phyloP scores from a whole-genome alignment of 176 grass and related monocot species.

The Lolium multiflorum region DNA sequence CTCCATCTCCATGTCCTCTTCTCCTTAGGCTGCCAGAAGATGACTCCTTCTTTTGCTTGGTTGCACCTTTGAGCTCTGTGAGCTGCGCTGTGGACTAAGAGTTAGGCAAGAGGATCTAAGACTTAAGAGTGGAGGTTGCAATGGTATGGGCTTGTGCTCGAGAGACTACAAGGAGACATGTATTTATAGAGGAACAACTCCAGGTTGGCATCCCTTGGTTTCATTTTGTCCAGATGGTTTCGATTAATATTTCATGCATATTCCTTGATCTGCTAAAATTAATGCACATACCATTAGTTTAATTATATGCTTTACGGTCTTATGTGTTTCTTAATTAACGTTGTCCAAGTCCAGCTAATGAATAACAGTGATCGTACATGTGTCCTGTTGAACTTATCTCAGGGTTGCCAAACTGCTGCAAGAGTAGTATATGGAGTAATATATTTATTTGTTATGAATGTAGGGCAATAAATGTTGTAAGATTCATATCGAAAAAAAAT shows the following conservation, averaged over 20 bases:
- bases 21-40: not conserved
- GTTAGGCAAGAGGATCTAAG: too few species aligned
- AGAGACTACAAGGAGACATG: not conserved
- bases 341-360: too few species aligned
- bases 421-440: not conserved
- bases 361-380: too few species aligned
- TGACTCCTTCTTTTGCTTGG: not conserved
- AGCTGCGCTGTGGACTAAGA: not conserved
- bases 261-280: too few species aligned
- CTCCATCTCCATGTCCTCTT: not conserved
- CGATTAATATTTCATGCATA: too few species aligned
- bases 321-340: too few species aligned
- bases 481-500: too few species aligned
- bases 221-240: too few species aligned
- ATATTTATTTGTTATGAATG: not conserved
- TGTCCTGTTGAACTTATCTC: not conserved
- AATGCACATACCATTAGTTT: too few species aligned
- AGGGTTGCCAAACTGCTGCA: not conserved
- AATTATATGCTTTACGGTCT: too few species aligned
- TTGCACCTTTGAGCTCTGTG: not conserved
- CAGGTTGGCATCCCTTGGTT: not conserved
- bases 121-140: not conserved
- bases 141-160: not conserved
- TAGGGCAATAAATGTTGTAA: not conserved
- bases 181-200: not conserved